A percentile compares a stretch with the other conserved stretches of the same genome.
Conservation (phyloP, 129 eudicot genomes). For the Smallanthus sonchifolius region DNA sequence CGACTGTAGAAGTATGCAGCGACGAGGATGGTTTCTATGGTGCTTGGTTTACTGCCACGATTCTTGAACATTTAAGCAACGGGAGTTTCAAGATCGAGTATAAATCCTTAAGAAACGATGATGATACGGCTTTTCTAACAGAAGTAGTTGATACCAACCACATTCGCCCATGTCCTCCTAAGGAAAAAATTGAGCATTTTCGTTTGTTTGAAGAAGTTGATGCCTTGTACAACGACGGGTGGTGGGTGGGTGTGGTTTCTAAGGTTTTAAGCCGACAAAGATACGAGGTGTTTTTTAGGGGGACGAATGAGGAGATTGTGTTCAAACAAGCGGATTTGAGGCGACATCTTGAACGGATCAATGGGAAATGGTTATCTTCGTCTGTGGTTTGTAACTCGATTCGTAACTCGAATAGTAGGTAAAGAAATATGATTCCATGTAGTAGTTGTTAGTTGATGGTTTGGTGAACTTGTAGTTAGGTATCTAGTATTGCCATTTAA, state of each 20-base stretch:
- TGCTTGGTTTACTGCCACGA: slow-evolving; percentile 80
- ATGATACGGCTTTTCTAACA: slow-evolving; percentile 44
- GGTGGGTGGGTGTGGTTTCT: slow-evolving; percentile 93
- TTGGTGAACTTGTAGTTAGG: slow-evolving; percentile 17
- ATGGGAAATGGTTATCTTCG: slow-evolving; percentile 72
- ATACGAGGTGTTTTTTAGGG: slow-evolving; percentile 59
- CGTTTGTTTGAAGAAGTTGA: slow-evolving; percentile 64
- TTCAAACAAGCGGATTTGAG: slow-evolving; percentile 54
- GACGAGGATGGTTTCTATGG: slow-evolving; percentile 82
- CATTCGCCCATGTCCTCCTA: slow-evolving; percentile 59
- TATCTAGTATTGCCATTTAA: neutral
- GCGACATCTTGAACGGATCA: slow-evolving; percentile 77
- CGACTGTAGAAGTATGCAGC: slow-evolving; percentile 56
- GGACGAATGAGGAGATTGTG: slow-evolving; percentile 46
- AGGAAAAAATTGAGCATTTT: slow-evolving; percentile 30
- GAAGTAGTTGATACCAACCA: slow-evolving; percentile 55
- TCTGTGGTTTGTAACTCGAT: slow-evolving; percentile 38
- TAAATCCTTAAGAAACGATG: slow-evolving; percentile 50
- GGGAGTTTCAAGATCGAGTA: slow-evolving; percentile 52
- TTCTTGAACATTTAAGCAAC: slow-evolving; percentile 30
- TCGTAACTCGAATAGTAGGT: neutral
- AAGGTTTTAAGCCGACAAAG: slow-evolving; percentile 40
- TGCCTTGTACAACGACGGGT: slow-evolving; percentile 68
- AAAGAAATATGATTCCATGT: neutral
- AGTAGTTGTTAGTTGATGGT: neutral